Evolutionary conservation across 2,329 filamentous ascomycete genomes (phyloP).

Genomic region (Periglandula ipomoeae): DNA sequence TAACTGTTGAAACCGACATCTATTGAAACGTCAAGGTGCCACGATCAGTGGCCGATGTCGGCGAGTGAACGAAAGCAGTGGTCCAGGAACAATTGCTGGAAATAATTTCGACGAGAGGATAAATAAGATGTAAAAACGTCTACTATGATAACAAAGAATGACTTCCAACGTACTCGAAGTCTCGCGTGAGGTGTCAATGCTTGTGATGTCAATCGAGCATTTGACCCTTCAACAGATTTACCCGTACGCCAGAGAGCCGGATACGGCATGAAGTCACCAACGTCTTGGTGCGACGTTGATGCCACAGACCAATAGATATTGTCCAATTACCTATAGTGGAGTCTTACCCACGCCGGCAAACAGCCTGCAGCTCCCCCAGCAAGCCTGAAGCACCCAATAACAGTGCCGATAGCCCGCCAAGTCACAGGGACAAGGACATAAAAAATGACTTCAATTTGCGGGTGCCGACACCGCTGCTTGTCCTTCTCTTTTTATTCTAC

Average conservation of each 20-base stretch:
- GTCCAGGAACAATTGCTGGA: not conserved
- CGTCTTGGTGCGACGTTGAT: too few relatives aligned
- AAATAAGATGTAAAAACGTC: too few relatives aligned
- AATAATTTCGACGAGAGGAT: not conserved
- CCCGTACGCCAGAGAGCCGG: too few relatives aligned
- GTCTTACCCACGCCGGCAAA: not conserved
- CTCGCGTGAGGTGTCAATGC: too few relatives aligned
- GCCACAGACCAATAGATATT: conserved; percentile 9
- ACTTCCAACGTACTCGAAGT: too few relatives aligned
- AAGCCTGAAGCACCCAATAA: not conserved
- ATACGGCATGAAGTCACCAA: too few relatives aligned
- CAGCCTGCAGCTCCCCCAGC: not conserved
- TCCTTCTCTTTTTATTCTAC: conserved; percentile 9
- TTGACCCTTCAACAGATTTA: too few relatives aligned
- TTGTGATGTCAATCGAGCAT: too few relatives aligned
- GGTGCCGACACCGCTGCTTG: conserved; percentile 21
- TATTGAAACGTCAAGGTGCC: too few relatives aligned
- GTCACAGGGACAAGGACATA: conserved; percentile 29
- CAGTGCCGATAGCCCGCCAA: not conserved
- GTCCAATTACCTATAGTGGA: conserved; percentile 11
- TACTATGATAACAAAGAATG: too few relatives aligned
- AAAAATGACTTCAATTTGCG: conserved; percentile 15
- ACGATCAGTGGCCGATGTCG: not conserved
- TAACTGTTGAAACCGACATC: too few relatives aligned
- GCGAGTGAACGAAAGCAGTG: not conserved